These are phyloP conservation scores for Phytophthora quininea DNA, from an alignment of 352 stramenopile genomes.

Conservation along the genomic window DNA sequence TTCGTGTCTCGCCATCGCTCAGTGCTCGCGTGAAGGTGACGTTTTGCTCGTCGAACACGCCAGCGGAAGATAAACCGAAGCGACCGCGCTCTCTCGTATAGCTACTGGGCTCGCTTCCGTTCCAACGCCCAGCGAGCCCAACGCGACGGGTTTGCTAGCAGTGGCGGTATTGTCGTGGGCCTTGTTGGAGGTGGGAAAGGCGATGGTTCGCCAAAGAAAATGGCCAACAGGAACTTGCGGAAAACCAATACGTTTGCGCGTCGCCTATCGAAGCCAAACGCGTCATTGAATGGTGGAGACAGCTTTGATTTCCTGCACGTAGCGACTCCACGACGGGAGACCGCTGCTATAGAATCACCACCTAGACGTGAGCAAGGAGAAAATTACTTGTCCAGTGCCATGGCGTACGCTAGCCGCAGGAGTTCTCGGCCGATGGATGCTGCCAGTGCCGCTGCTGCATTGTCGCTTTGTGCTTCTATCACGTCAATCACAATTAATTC, in stretches of 20 bases:
- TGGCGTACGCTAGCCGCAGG: background rate
- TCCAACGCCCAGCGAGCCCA: conserved; percentile 14
- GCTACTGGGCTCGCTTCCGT: conserved; percentile 18
- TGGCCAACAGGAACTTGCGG: conserved; percentile 1
- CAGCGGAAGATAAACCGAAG: conserved; percentile 16
- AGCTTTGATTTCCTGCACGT: conserved; percentile 44
- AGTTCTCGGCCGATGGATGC: conserved; percentile 3
- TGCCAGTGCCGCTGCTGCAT: background rate
- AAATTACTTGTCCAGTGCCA: background rate
- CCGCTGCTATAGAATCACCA: background rate
- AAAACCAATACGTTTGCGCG: conserved; percentile 21
- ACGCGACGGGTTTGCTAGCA: conserved; percentile 4
- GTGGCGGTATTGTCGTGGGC: conserved; percentile 13
- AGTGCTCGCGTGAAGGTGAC: conserved; percentile 38
- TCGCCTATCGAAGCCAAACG: conserved; percentile 13
- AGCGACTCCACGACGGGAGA: conserved; percentile 21
- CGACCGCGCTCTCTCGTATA: conserved; percentile 11
- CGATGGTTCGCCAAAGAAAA: background rate
- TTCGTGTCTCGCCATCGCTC: conserved; percentile 44
- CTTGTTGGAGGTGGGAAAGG: conserved; percentile 14
- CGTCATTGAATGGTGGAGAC: conserved; percentile 15
- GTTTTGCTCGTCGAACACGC: conserved; percentile 1
- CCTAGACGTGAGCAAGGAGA: conserved; percentile 12
- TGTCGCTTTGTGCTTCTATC: conserved; percentile 19
- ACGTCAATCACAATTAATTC: conserved; percentile 19